phyloP scores from a whole-genome alignment of 1,284 basidiomycete species.

The Microbotryomycetes sp. region DNA sequence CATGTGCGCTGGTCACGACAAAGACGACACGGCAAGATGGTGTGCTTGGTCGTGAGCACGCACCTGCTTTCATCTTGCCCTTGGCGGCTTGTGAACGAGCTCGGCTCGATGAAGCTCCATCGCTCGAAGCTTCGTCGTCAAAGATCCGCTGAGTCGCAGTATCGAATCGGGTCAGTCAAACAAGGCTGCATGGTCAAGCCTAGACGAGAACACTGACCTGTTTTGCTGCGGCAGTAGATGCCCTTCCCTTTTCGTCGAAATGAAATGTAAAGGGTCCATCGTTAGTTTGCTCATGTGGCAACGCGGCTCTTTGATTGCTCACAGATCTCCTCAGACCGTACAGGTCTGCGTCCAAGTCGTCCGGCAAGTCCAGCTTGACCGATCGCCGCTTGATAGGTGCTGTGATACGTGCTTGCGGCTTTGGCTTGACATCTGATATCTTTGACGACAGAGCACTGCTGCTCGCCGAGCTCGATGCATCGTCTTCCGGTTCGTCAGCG shows the following conservation, averaged over 20 bases:
- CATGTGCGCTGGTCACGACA: neutral
- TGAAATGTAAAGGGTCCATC: no score
- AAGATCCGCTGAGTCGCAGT: neutral
- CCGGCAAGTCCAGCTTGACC: constrained; percentile 21
- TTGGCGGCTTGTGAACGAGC: neutral
- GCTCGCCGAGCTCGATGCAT: constrained; percentile 1
- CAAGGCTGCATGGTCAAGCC: neutral
- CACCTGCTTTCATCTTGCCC: neutral
- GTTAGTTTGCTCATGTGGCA: no score
- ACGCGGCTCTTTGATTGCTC: no score
- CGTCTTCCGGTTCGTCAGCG: neutral
- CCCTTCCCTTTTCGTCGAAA: neutral
- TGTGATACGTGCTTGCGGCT: no score
- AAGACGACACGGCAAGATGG: neutral
- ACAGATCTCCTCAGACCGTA: constrained; percentile 37
- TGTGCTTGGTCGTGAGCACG: no score
- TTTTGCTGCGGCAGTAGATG: neutral
- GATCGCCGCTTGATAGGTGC: constrained; percentile 1
- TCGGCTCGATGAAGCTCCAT: neutral
- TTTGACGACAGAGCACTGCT: constrained; percentile 13
- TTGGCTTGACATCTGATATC: no score
- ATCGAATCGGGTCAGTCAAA: neutral
- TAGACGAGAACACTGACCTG: neutral
- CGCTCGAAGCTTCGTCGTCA: neutral
- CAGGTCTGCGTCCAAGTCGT: constrained; percentile 34